A percentile compares a stretch with the other conserved stretches of the same genome.
phyloP scores from a whole-genome alignment of 805 yeast genomes.

The Dipodascus albidus region DNA sequence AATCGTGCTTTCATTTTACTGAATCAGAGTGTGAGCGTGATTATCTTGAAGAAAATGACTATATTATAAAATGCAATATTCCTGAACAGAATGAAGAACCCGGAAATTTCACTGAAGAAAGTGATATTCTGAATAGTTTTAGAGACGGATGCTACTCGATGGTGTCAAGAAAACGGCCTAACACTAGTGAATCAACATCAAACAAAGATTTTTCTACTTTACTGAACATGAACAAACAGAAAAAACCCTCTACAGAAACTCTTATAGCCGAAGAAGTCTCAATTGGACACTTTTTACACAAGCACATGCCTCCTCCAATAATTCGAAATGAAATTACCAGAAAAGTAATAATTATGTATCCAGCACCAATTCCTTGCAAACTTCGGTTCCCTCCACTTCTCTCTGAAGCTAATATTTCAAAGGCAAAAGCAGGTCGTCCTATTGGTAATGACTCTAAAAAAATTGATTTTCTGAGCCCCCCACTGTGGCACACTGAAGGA shows the following conservation, averaged over 20 bases:
- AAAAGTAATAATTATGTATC: constrained; percentile 16
- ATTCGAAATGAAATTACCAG: constrained; percentile 4
- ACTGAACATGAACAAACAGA: neutral
- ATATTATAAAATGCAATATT: neutral
- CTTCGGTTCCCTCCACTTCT: constrained; percentile 25
- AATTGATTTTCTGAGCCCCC: neutral
- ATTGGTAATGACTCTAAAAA: neutral
- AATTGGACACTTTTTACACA: neutral
- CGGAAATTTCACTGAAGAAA: neutral
- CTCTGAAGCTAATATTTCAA: constrained; percentile 12
- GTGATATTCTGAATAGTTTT: neutral
- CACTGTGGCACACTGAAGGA: neutral
- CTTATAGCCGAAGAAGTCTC: neutral
- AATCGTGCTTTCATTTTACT: neutral
- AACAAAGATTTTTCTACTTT: neutral
- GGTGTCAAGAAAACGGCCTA: neutral
- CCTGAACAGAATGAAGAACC: neutral
- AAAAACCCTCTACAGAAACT: neutral
- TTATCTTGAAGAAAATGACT: neutral
- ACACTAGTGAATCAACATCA: too few relatives aligned
- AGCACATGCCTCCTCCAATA: neutral
- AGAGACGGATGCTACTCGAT: too few relatives aligned
- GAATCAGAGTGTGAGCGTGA: neutral
- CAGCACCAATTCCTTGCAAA: constrained; percentile 27
- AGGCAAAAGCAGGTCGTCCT: neutral